Conservation (phyloP, 2,329 filamentous ascomycete species). For the Aspergillus brunneoviolaceus region DNA sequence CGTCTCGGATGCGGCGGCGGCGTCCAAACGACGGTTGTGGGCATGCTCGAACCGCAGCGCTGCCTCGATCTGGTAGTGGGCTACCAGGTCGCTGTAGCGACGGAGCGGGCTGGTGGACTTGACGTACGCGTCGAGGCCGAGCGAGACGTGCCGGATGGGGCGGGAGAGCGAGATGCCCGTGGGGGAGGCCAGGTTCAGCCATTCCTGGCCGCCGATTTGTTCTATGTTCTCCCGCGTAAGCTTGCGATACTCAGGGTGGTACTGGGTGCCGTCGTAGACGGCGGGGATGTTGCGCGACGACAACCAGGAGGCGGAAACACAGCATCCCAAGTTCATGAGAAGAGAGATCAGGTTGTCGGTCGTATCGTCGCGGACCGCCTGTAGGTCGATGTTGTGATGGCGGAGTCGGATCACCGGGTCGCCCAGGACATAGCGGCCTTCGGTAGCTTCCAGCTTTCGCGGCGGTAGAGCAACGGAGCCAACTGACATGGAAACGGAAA, state of each 20-base stretch:
- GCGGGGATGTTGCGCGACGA: constrained; percentile 38
- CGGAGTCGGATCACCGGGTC: constrained; percentile 45
- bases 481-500: constrained; percentile 28
- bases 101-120: constrained; percentile 63
- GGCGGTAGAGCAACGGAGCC: constrained; percentile 24
- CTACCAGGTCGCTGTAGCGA: constrained; percentile 60
- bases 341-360: constrained; percentile 45
- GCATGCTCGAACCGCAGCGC: constrained; percentile 57
- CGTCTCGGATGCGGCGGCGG: constrained; percentile 19
- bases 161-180: constrained; percentile 45
- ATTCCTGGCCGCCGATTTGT: constrained; percentile 42
- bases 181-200: constrained; percentile 38
- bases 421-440: constrained; percentile 37
- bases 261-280: constrained; percentile 39
- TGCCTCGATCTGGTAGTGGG: constrained; percentile 65
- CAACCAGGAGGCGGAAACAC: constrained; percentile 36
- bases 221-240: constrained; percentile 39
- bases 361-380: constrained; percentile 38
- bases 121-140: constrained; percentile 55
- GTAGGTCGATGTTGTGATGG: constrained; percentile 32
- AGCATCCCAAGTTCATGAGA: constrained; percentile 56
- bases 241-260: constrained; percentile 41
- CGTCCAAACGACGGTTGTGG: constrained; percentile 44
- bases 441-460: constrained; percentile 30
- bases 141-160: constrained; percentile 50